Evolutionary conservation across 768 basidiomycete genomes (phyloP).

Genomic region (Boletus bicolor): DNA sequence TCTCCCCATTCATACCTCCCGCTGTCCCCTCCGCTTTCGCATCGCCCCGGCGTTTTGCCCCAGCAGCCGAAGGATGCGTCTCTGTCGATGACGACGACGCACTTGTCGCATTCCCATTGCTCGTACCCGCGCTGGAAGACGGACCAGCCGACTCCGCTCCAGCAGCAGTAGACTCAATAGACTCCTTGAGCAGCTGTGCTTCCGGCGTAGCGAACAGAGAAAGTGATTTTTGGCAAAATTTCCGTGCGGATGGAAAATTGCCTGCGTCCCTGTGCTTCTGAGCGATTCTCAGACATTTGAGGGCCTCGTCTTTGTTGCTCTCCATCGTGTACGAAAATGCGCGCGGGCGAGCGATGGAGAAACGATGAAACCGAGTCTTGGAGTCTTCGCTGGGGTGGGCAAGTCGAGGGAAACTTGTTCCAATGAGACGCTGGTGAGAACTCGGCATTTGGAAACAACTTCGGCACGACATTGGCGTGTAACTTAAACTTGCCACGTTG

Average conservation of each 20-base stretch:
- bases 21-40: conserved; percentile 45
- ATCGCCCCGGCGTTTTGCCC: conserved; percentile 60
- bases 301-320: conserved; percentile 88
- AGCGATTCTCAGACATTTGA: conserved; percentile 77
- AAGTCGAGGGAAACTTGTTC: not conserved
- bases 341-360: conserved; percentile 4
- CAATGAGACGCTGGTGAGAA: conserved; percentile 25
- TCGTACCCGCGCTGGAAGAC: conserved; percentile 34
- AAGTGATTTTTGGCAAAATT: conserved; percentile 88
- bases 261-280: conserved; percentile 68
- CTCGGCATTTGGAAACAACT: conserved; percentile 1
- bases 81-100: conserved; percentile 56
- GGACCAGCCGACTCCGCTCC: conserved; percentile 38
- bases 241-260: conserved; percentile 75
- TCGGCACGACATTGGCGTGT: not conserved
- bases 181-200: conserved; percentile 61
- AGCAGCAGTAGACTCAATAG: conserved; percentile 56
- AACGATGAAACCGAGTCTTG: conserved; percentile 8
- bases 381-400: not conserved
- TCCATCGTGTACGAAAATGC: conserved; percentile 48
- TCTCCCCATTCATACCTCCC: conserved; percentile 63
- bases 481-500: conserved; percentile 14
- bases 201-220: conserved; percentile 77
- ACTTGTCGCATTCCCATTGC: conserved; percentile 33
- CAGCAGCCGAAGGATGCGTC: conserved; percentile 70